Conservation (phyloP, 2,329 filamentous ascomycete genomes). For the Pleoardoris graminearum region DNA sequence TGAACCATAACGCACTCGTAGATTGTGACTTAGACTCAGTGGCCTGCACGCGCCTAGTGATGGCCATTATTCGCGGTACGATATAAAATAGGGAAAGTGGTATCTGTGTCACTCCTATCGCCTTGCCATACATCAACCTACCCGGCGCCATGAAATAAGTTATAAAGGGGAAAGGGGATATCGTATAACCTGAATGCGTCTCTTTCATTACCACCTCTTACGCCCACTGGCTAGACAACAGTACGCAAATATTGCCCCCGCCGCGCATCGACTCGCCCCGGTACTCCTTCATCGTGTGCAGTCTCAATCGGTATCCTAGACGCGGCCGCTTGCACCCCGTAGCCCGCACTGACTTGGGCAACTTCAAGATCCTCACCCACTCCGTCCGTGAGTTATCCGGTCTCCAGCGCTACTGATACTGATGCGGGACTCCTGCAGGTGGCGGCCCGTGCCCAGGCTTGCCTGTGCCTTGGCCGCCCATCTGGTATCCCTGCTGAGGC, state of each 20-base stretch:
- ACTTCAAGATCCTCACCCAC: not conserved
- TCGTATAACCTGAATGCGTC: not conserved
- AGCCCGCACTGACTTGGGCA: not conserved
- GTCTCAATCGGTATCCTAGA: not conserved
- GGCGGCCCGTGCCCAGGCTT: constrained; percentile 16
- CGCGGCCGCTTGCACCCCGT: not conserved
- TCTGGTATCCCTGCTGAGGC: constrained; percentile 24
- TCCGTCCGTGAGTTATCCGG: too few species aligned
- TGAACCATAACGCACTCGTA: too few species aligned
- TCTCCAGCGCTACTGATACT: constrained; percentile 21
- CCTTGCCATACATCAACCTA: too few species aligned
- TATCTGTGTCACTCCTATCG: too few species aligned
- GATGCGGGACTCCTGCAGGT: constrained; percentile 29
- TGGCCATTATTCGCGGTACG: too few species aligned
- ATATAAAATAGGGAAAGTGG: too few species aligned
- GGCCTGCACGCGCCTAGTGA: too few species aligned
- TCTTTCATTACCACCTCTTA: not conserved
- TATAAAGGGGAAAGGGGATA: not conserved
- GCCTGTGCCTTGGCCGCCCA: constrained; percentile 23
- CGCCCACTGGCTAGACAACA: not conserved
- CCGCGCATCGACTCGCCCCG: not conserved
- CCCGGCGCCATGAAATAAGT: too few species aligned
- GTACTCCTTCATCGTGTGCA: not conserved
- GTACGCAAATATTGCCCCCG: not conserved
- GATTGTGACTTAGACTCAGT: too few species aligned